These are phyloP conservation scores for Metschnikowia santaceciliae DNA, from an alignment of 805 yeast genomes.

Conservation along the genomic window DNA sequence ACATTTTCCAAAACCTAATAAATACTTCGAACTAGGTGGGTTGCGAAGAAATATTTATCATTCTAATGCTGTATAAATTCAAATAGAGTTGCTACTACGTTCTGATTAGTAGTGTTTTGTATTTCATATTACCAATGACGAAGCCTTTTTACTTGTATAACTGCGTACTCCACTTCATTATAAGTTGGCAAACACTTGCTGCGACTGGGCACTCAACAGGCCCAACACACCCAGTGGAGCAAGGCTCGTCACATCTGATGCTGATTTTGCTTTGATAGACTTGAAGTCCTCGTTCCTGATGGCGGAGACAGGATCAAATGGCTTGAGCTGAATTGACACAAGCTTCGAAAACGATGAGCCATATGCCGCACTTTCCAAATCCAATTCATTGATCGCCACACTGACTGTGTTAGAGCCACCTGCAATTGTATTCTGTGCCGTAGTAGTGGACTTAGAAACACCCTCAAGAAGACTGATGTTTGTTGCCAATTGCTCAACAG, in stretches of 20 bases:
- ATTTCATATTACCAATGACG: background rate
- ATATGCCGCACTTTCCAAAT: slow-evolving; percentile 66
- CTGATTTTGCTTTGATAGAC: slow-evolving; percentile 25
- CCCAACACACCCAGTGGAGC: slow-evolving; percentile 22
- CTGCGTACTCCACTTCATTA: background rate
- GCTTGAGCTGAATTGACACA: slow-evolving; percentile 53
- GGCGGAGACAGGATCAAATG: slow-evolving; percentile 67
- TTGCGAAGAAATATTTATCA: background rate
- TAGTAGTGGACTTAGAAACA: slow-evolving; percentile 18
- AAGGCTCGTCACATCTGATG: slow-evolving; percentile 26
- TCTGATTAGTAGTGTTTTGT: background rate
- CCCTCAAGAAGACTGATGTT: slow-evolving; percentile 29
- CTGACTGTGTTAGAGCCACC: slow-evolving; percentile 19
- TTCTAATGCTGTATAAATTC: slow-evolving; percentile 1
- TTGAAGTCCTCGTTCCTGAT: slow-evolving; percentile 37
- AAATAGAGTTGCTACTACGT: background rate
- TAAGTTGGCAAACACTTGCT: slow-evolving; percentile 7
- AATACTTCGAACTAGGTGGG: background rate
- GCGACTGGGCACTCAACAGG: slow-evolving; percentile 23
- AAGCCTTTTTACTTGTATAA: background rate
- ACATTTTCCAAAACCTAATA: slow-evolving; percentile 7
- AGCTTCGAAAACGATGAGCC: slow-evolving; percentile 83
- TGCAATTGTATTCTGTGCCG: slow-evolving; percentile 16
- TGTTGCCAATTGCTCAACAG: slow-evolving; percentile 29
- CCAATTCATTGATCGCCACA: slow-evolving; percentile 44